Base-by-base conservation (phyloP, 2,329 filamentous ascomycete species). In the Clonostachys rhizophaga region DNA sequence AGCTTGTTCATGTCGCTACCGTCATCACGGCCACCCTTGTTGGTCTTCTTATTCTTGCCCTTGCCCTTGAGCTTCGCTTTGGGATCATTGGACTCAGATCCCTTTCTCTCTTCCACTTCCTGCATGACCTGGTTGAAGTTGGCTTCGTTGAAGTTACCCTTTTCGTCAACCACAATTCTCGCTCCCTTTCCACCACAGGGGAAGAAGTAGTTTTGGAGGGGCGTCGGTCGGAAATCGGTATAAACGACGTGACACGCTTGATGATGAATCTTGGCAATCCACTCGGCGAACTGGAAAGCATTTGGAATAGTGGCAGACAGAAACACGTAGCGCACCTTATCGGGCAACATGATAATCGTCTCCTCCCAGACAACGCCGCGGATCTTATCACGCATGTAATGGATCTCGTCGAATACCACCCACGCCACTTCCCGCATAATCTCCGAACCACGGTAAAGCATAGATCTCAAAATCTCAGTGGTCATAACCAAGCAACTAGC, bases 361-460 rank as follows among this genome's bases (percentile, higher is more conserved):
- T 99, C 94, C 67, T 99, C 94, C 94, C 94, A 99, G 3, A 99
- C 94, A 1, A 99, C 94, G 74, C 94, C 94, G 68, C 94, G 81
- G 44, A 83, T 80, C 68, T 95, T 95, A 69, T 99, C 94, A 60
- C 94, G 84, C 83, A 99, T 86, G 69, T 99, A 99, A 68, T 99
- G 94, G 52, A 99, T 95, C 68, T 99, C 94, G 68, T 99, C 94
- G 58, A 99, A 99, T 3, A 99, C 76, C 2, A 99, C 95, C 94
- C 94, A 99, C 13, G 88, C 91, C 2, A 99, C 95, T 72, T 99
- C 94, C 55, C 94, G 90, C 92, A 99, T 99, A 54, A 99, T 97
- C 71, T 99, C 94, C 0, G 94, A 97, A 50, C 94, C 94, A 56
- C 94, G 83, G 68, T 99, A 99, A 69, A 99, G 66, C 94, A 99